Evolutionary conservation across 1,284 basidiomycete species (phyloP).

Genomic region (Tranzscheliella williamsii): DNA sequence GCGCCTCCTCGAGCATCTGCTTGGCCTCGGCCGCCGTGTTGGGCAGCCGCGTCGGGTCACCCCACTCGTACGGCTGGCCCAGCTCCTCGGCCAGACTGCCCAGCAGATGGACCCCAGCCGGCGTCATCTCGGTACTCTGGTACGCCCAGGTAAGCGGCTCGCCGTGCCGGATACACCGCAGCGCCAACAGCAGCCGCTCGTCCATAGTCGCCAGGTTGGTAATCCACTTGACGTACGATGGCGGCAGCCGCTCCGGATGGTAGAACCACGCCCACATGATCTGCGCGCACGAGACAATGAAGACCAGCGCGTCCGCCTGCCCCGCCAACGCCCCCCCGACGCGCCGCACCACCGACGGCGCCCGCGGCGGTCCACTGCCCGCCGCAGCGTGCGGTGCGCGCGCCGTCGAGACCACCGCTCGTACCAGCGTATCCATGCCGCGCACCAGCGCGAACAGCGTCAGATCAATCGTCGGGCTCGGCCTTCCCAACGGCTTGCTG

Average conservation of each 20-base stretch:
- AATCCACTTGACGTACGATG: constrained; percentile 59
- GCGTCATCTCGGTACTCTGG: constrained; percentile 33
- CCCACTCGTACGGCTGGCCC: constrained; percentile 50
- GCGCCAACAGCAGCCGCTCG: constrained; percentile 52
- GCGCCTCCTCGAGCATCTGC: constrained; percentile 8
- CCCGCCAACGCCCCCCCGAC: constrained; percentile 5
- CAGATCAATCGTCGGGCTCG: constrained; percentile 61
- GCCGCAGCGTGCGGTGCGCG: not conserved
- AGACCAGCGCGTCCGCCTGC: constrained; percentile 49
- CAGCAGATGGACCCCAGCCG: constrained; percentile 30
- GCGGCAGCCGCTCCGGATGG: constrained; percentile 52
- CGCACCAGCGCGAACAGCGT: constrained; percentile 62
- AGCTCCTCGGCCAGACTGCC: constrained; percentile 44
- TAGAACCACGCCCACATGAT: constrained; percentile 61
- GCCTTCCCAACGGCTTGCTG: constrained; percentile 17
- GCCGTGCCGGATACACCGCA: constrained; percentile 49
- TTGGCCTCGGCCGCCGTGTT: constrained; percentile 24
- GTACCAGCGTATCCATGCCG: constrained; percentile 56
- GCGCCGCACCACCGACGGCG: not conserved
- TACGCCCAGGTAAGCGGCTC: constrained; percentile 56
- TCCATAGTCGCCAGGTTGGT: constrained; percentile 61
- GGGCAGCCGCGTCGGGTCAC: constrained; percentile 41
- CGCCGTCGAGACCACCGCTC: constrained; percentile 20
- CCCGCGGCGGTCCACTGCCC: not conserved
- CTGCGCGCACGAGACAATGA: constrained; percentile 52